Evolutionary conservation across 164 flowering plant species (phyloP).

Genomic region (Nelumbo lutea): DNA sequence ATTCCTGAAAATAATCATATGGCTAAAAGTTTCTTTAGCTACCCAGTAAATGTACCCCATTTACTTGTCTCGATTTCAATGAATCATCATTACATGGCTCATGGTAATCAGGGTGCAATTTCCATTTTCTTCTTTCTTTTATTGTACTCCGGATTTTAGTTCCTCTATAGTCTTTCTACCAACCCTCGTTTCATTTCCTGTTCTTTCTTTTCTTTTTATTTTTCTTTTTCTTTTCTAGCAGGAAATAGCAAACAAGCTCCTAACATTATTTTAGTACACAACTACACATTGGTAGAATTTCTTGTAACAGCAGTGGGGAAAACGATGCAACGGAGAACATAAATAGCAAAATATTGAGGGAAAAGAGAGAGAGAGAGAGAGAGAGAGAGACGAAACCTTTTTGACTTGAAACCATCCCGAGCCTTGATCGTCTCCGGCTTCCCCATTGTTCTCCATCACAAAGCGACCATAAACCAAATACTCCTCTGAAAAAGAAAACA

Average conservation of each 20-base stretch:
- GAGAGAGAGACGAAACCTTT: constrained; percentile 41
- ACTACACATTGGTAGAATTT: too few relatives aligned
- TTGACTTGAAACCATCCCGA: constrained; percentile 88
- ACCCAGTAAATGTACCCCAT: background rate
- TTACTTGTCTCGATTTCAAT: background rate
- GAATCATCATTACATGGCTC: background rate
- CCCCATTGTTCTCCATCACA: constrained; percentile 42
- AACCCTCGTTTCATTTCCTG: too few relatives aligned
- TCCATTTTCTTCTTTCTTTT: too few relatives aligned
- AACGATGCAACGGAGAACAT: too few relatives aligned
- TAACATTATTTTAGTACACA: too few relatives aligned
- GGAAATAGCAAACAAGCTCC: too few relatives aligned
- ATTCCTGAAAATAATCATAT: background rate
- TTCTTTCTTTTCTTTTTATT: background rate
- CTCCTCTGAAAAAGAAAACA: background rate
- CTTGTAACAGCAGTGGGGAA: too few relatives aligned
- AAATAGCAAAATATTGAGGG: background rate
- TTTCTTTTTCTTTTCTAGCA: too few relatives aligned
- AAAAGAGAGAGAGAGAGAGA: constrained; percentile 8
- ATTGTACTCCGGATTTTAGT: background rate
- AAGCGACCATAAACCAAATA: constrained; percentile 14
- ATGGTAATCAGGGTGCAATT: background rate
- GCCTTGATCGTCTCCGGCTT: constrained; percentile 59
- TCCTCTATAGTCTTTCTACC: background rate
- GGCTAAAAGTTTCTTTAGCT: background rate